A percentile compares a stretch with the other conserved stretches of the same genome.
phyloP scores from a whole-genome alignment of 305 asterid genomes.

The Solanum hybrid region DNA sequence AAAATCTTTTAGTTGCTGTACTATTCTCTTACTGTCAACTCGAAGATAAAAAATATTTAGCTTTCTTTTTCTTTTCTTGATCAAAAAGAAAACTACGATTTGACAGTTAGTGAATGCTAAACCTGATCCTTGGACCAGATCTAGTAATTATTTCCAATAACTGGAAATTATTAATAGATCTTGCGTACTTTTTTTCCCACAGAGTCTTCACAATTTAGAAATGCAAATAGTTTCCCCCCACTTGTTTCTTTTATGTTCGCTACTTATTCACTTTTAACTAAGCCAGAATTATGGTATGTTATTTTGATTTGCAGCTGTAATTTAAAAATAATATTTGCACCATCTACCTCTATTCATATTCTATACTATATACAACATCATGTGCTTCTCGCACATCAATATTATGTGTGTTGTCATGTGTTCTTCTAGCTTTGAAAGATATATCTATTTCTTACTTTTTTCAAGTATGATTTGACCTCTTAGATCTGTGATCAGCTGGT shows the following conservation, averaged over 20 bases:
- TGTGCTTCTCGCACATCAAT: background rate
- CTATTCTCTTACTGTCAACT: background rate
- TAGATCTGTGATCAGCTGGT: slow-evolving; percentile 5
- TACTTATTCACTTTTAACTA: background rate
- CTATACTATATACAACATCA: background rate
- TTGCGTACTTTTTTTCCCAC: background rate
- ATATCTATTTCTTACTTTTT: background rate
- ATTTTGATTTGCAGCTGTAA: background rate
- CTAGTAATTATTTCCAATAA: background rate
- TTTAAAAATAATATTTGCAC: background rate
- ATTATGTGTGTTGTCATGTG: background rate
- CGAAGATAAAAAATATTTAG: background rate
- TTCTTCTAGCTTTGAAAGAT: background rate
- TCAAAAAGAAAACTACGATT: background rate
- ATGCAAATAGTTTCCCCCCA: background rate
- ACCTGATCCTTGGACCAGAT: background rate
- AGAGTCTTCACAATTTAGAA: background rate
- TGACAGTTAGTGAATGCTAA: background rate
- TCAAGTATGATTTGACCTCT: background rate
- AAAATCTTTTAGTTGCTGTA: background rate
- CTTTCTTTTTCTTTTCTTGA: background rate
- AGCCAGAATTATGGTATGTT: background rate
- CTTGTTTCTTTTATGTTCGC: background rate
- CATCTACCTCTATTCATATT: background rate
- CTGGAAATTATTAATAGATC: background rate